Conservation (phyloP, 2,329 filamentous ascomycete genomes). For the Arthrobotrys sphaeroides region DNA sequence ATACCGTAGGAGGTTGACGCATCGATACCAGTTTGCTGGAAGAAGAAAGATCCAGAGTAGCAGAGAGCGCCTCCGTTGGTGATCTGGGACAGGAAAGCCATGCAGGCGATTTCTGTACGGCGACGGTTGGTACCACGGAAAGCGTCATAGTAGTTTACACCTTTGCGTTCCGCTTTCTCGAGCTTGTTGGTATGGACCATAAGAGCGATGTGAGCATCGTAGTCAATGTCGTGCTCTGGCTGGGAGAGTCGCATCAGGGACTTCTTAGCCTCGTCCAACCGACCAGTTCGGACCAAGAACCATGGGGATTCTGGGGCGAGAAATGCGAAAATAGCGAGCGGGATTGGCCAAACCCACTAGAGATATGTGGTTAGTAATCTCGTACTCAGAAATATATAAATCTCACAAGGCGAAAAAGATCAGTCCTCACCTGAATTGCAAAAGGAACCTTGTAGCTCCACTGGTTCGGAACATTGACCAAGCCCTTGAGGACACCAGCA, state of each 20-base stretch:
- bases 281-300: constrained; percentile 75
- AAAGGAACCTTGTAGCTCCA: constrained; percentile 62
- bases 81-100: constrained; percentile 63
- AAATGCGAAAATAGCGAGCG: constrained; percentile 71
- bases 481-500: constrained; percentile 62
- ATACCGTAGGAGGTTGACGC: constrained; percentile 61
- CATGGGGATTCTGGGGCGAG: constrained; percentile 74
- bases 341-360: constrained; percentile 81
- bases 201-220: constrained; percentile 87
- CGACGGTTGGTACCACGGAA: constrained; percentile 81
- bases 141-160: constrained; percentile 76
- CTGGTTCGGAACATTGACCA: constrained; percentile 59
- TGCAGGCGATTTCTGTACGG: constrained; percentile 76
- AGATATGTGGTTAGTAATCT: no score
- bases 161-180: constrained; percentile 69
- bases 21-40: constrained; percentile 63
- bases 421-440: constrained; percentile 53
- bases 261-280: constrained; percentile 72
- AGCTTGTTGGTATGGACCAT: constrained; percentile 89
- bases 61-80: constrained; percentile 62
- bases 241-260: constrained; percentile 73
- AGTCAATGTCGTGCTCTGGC: constrained; percentile 76
- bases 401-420: constrained; percentile 24
- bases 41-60: constrained; percentile 65
- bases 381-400: not conserved